Evolutionary conservation across 257 asterid species (phyloP), one percentile per base, ranked within the genome.

Genomic region (Primulina huaijiensis): DNA sequence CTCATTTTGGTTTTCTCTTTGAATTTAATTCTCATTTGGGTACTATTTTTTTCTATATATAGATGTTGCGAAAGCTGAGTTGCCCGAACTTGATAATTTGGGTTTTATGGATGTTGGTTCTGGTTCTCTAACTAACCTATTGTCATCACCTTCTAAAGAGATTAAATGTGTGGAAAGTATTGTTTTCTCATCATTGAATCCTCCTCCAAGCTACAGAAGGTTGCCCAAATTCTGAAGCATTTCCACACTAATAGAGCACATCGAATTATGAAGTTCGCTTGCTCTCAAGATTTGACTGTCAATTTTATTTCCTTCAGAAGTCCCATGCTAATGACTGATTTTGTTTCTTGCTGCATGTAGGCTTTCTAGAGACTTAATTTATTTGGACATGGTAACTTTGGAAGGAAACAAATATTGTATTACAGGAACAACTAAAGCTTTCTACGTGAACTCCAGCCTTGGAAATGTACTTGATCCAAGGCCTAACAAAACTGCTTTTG

Each of bases 151-250:
- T 38, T 80, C 95, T 72, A 87, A 88, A 73, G 97, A 91, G 82
- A 85, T 88, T 69, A 90, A 72, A 67, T 89, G 96, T 72, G 86
- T 86, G 68, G 97, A 88, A 74, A 87, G 89, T 82, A 82, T 91
- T 67, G 89, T 91, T 72, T 91, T 86, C 84, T 94, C 99, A 72
- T 86, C 98, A 62, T 89, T 94, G 72, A 94, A 94, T 78, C 98
- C 93, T 75, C 97, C 99, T 71, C 99, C 99, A 62, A 82, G 92
- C 89, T 79, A 85, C 82, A 83, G 99, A 88, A 94, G 99, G 99
- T 94, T 73, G 82, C 70, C 33, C 27, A 55, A 58, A 64, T 43
- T 67, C 64, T 23, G 12, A 34, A 62, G 43, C 38, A 57, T 69
- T 16, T 29, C 37, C 56, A 21, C 38, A 17, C 16, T 52, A 31